Conservation (phyloP, 23 red algal species). For the Gracilaria gracilis region DNA sequence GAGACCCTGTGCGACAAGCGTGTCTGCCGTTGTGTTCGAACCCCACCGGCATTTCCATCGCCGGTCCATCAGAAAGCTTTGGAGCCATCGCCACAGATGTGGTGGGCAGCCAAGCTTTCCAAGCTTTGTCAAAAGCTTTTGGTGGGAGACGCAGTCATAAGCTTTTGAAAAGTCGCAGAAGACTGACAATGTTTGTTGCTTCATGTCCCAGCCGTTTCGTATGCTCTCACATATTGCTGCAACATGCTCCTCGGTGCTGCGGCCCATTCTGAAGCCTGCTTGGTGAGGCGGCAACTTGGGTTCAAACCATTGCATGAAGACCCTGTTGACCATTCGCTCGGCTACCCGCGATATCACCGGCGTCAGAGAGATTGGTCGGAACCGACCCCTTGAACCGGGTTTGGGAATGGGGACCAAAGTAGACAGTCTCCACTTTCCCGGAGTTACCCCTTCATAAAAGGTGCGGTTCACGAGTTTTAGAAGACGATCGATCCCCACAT, state of each 20-base stretch:
- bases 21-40: neutral
- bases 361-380: neutral
- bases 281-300: neutral
- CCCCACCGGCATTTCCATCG: slow-evolving; percentile 4
- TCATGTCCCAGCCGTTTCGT: neutral
- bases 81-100: slow-evolving; percentile 7
- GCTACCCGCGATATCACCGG: neutral
- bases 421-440: neutral
- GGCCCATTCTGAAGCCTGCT: slow-evolving; percentile 5
- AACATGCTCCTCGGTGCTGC: slow-evolving; percentile 1
- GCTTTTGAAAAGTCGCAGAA: slow-evolving; percentile 26
- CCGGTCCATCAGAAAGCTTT: neutral
- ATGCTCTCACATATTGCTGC: slow-evolving; percentile 4
- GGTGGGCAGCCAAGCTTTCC: neutral
- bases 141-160: neutral
- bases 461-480: neutral
- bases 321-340: slow-evolving; percentile 1
- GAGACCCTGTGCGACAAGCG: neutral
- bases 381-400: neutral
- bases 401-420: slow-evolving; percentile 1
- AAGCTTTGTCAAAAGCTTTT: neutral
- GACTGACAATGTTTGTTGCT: neutral
- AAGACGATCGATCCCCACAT: neutral
- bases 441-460: neutral
- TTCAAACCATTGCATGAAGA: neutral